phyloP scores from a whole-genome alignment of 805 yeast species.

The Ogataea methanolica region DNA sequence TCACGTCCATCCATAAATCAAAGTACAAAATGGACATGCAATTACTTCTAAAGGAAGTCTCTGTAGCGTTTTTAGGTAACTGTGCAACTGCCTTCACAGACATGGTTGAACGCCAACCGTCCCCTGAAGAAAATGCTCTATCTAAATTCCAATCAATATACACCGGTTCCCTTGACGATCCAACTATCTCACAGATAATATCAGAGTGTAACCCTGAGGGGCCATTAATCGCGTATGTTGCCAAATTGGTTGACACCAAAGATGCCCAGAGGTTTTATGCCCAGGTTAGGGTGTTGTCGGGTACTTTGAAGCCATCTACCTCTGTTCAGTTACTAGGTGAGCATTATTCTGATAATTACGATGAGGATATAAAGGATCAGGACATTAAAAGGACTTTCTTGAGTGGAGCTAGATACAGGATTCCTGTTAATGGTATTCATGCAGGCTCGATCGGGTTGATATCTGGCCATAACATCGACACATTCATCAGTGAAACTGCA shows the following conservation, averaged over 20 bases:
- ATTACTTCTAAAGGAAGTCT: conserved; percentile 51
- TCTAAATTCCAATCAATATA: conserved; percentile 22
- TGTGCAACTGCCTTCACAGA: conserved; percentile 50
- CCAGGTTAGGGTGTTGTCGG: conserved; percentile 58
- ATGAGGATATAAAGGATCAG: conserved; percentile 46
- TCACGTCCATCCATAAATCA: conserved; percentile 35
- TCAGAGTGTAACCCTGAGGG: conserved; percentile 33
- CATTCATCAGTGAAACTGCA: conserved; percentile 54
- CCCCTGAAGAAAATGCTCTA: conserved; percentile 34
- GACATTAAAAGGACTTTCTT: conserved; percentile 42
- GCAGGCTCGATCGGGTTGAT: conserved; percentile 70
- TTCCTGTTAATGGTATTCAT: conserved; percentile 47
- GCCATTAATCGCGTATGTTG: conserved; percentile 46
- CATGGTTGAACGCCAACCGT: conserved; percentile 32
- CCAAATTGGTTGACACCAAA: conserved; percentile 53
- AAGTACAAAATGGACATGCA: conserved; percentile 51
- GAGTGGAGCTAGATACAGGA: conserved; percentile 67
- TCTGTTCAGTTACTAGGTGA: conserved; percentile 55
- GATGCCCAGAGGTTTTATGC: conserved; percentile 52
- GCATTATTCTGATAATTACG: conserved; percentile 40
- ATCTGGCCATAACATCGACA: conserved; percentile 51
- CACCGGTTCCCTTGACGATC: conserved; percentile 23
- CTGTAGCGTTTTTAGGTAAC: conserved; percentile 48
- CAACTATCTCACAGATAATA: conserved; percentile 18
- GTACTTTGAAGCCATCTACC: conserved; percentile 46